Conservation (phyloP, 202 grass and related monocot genomes). For the Eragrostis tef region DNA sequence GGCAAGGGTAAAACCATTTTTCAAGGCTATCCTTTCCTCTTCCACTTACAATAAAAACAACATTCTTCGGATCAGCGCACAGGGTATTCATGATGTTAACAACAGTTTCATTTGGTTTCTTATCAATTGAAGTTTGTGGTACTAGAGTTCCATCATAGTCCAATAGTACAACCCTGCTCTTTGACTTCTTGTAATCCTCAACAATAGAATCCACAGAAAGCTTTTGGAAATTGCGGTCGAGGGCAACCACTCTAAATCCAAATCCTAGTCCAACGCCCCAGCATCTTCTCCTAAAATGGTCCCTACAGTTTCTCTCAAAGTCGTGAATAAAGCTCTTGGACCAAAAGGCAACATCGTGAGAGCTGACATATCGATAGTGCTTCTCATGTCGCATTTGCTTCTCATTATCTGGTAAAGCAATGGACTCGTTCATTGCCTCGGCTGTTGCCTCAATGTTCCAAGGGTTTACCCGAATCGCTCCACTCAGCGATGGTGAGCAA, state of each 20-base stretch:
- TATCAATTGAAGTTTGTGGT: constrained; percentile 57
- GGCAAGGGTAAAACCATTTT: constrained; percentile 65
- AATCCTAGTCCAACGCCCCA: constrained; percentile 77
- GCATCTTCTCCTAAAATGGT: constrained; percentile 75
- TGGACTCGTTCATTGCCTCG: constrained; percentile 68
- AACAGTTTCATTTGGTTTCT: constrained; percentile 54
- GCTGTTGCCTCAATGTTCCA: constrained; percentile 70
- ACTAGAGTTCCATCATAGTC: constrained; percentile 80
- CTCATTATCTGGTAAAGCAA: constrained; percentile 66
- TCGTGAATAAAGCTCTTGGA: constrained; percentile 71
- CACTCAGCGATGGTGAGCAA: constrained; percentile 69
- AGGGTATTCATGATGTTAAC: constrained; percentile 71
- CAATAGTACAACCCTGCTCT: constrained; percentile 71
- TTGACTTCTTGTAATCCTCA: constrained; percentile 65
- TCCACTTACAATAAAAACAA: constrained; percentile 77
- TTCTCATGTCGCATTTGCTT: constrained; percentile 73
- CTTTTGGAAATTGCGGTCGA: constrained; percentile 74
- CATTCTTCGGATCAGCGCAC: constrained; percentile 66
- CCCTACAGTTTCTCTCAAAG: constrained; percentile 67
- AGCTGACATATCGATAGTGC: constrained; percentile 67
- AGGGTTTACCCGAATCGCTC: constrained; percentile 68
- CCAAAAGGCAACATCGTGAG: constrained; percentile 72
- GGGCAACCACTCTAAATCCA: constrained; percentile 76
- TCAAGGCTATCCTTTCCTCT: constrained; percentile 62
- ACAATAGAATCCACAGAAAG: constrained; percentile 69